Percentiles rank a stretch among this genome's conserved stretches.
phyloP scores from a whole-genome alignment of 2,329 filamentous ascomycete species.

The Alternaria rosae region DNA sequence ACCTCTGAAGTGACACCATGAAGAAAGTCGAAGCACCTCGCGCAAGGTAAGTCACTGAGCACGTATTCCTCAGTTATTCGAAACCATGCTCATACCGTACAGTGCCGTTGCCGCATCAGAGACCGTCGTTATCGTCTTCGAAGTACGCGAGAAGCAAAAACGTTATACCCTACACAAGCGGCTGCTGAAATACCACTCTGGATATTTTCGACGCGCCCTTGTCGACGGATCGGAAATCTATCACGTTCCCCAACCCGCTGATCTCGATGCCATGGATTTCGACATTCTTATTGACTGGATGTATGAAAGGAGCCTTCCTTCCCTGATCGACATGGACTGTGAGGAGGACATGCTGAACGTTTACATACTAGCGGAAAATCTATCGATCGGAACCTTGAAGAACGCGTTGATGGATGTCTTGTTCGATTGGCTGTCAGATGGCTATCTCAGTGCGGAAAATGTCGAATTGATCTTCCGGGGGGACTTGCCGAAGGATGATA shows the following conservation, averaged over 20 bases:
- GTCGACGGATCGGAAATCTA: neutral
- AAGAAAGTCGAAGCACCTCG: neutral
- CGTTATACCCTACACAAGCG: neutral
- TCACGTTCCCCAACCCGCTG: neutral
- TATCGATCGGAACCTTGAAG: neutral
- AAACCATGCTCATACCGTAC: neutral
- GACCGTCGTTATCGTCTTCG: neutral
- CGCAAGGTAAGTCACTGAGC: neutral
- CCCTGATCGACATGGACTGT: neutral
- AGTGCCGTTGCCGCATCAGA: neutral
- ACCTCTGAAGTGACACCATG: neutral
- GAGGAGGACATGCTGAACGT: neutral
- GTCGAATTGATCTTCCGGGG: neutral
- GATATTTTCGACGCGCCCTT: neutral
- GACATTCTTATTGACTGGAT: slow-evolving; percentile 14
- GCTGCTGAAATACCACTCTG: neutral
- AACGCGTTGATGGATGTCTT: neutral
- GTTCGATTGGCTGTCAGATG: neutral
- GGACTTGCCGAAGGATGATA: neutral
- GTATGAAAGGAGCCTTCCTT: slow-evolving; percentile 3
- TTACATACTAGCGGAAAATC: neutral
- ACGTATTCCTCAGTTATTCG: neutral
- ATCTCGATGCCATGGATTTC: neutral
- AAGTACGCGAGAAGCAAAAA: neutral
- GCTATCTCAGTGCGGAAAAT: neutral